phyloP scores from a whole-genome alignment of 805 yeast genomes.

The Maudiozyma saulgeensis region DNA sequence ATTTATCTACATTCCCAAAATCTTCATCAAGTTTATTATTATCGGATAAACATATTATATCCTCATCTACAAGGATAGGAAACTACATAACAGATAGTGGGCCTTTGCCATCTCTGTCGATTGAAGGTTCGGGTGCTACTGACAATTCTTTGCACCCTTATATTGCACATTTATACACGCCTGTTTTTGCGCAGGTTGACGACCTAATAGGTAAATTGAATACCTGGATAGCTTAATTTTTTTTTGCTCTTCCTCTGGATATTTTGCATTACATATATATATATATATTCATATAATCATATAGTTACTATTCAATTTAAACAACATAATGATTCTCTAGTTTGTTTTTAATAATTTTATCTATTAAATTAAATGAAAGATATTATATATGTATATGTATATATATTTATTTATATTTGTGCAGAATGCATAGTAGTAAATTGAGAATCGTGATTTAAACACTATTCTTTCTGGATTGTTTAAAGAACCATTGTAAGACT shows the following conservation, averaged over 20 bases:
- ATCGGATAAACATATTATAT: too few relatives aligned
- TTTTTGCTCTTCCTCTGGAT: neutral
- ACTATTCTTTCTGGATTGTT: constrained; percentile 57
- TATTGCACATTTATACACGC: neutral
- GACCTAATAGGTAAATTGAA: neutral
- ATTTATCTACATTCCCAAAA: too few relatives aligned
- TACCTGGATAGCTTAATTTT: neutral
- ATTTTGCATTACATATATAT: neutral
- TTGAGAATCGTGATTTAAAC: constrained; percentile 30
- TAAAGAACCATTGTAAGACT: constrained; percentile 62
- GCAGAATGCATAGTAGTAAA: neutral
- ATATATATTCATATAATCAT: neutral
- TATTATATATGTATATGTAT: neutral
- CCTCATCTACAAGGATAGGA: too few relatives aligned
- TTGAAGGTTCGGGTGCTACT: too few relatives aligned
- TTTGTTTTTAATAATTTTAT: neutral
- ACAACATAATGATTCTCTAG: neutral
- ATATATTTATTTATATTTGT: neutral
- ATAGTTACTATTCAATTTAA: neutral
- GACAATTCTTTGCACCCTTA: neutral
- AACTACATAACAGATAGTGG: too few relatives aligned
- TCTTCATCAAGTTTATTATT: too few relatives aligned
- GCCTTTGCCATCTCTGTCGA: too few relatives aligned
- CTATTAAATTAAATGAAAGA: neutral
- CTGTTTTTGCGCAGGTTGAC: neutral